A percentile compares a stretch with the other conserved stretches of the same genome.
These are phyloP conservation scores for Didymella glomerata DNA, from an alignment of 2,329 filamentous ascomycete genomes.

Conservation along the genomic window DNA sequence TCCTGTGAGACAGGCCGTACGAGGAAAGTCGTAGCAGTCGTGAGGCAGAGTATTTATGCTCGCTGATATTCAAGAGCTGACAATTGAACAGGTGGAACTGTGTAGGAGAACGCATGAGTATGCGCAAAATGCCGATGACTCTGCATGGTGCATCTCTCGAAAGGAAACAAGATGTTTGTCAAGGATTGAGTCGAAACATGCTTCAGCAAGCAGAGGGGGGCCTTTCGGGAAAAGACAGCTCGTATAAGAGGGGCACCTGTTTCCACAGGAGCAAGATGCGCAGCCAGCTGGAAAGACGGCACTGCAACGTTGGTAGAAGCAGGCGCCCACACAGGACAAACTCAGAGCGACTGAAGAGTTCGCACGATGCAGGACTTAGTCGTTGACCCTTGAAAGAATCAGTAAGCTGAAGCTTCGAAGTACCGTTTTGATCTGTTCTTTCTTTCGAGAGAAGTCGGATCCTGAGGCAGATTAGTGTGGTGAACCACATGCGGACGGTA, in stretches of 20 bases:
- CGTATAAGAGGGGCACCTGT: background rate
- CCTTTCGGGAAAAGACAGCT: background rate
- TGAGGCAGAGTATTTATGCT: constrained; percentile 19
- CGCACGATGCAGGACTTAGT: background rate
- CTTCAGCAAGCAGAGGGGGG: background rate
- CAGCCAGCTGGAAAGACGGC: background rate
- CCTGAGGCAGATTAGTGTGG: constrained; percentile 69
- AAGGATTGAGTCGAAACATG: background rate
- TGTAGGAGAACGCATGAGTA: background rate
- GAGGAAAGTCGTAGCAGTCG: constrained; percentile 19
- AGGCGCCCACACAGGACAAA: background rate
- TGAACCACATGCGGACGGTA: constrained; percentile 94
- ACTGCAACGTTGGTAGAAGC: background rate
- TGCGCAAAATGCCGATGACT: background rate
- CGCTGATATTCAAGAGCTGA: constrained; percentile 16
- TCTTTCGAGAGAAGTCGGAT: constrained; percentile 56
- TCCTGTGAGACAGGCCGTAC: background rate
- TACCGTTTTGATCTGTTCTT: constrained; percentile 59
- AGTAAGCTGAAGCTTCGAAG: constrained; percentile 53
- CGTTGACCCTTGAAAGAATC: background rate
- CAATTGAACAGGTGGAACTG: constrained; percentile 10
- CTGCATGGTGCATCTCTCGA: background rate
- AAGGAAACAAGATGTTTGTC: background rate
- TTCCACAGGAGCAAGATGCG: background rate
- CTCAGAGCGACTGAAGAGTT: too few relatives aligned